phyloP scores from a whole-genome alignment of 805 yeast genomes.

The Metschnikowia peoriensis region DNA sequence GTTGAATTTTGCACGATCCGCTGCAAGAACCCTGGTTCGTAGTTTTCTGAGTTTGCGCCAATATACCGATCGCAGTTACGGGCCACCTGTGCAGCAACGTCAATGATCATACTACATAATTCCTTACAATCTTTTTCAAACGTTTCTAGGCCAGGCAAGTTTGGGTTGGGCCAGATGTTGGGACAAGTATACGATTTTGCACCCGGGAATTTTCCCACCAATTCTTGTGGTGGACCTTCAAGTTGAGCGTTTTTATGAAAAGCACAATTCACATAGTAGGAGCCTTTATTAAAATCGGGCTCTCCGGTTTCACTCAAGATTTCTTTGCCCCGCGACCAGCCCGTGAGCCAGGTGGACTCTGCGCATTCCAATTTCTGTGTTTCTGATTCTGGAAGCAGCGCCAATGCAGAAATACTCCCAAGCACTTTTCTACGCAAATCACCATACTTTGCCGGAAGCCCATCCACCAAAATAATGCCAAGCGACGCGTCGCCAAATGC shows the following conservation, averaged over 20 bases:
- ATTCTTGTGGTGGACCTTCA: conserved; percentile 46
- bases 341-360: conserved; percentile 53
- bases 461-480: conserved; percentile 51
- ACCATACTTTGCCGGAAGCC: conserved; percentile 38
- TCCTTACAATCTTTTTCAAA: conserved; percentile 39
- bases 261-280: conserved; percentile 58
- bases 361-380: conserved; percentile 44
- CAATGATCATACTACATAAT: conserved; percentile 46
- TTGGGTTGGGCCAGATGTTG: conserved; percentile 50
- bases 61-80: conserved; percentile 51
- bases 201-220: conserved; percentile 26
- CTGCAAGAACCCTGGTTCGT: conserved; percentile 38
- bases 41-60: conserved; percentile 22
- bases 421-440: conserved; percentile 44
- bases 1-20: conserved; percentile 48
- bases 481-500: conserved; percentile 59
- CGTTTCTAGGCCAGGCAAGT: conserved; percentile 21
- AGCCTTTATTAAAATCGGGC: conserved; percentile 54
- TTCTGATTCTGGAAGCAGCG: conserved; percentile 33
- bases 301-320: conserved; percentile 38
- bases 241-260: conserved; percentile 42
- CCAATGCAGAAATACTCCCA: conserved; percentile 40
- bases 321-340: conserved; percentile 63
- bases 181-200: conserved; percentile 45
- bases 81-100: conserved; percentile 51